Evolutionary conservation across 2,329 filamentous ascomycete species (phyloP).

Genomic region (Didymella keratinophila): DNA sequence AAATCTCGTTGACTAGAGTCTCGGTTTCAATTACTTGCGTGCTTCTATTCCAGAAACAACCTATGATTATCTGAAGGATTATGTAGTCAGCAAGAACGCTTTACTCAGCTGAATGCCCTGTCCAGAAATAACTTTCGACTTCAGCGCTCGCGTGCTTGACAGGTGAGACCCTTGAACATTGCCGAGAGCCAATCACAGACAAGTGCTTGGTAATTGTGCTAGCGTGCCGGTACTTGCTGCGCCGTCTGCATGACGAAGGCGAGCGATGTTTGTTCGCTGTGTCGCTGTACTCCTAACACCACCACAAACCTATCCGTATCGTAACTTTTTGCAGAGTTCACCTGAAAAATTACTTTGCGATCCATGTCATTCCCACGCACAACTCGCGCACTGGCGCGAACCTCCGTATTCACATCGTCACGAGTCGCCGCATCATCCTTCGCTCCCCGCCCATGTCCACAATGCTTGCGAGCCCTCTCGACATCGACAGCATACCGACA

Average conservation of each 20-base stretch:
- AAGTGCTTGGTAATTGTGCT: slow-evolving; percentile 29
- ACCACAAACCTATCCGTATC: slow-evolving; percentile 10
- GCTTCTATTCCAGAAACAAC: too few relatives aligned
- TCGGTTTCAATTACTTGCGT: too few relatives aligned
- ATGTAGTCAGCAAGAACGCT: not conserved
- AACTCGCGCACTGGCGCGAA: slow-evolving; percentile 35
- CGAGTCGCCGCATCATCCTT: slow-evolving; percentile 39
- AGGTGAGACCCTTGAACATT: slow-evolving; percentile 5
- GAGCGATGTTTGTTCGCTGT: slow-evolving; percentile 2
- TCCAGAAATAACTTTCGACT: not conserved
- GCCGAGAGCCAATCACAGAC: slow-evolving; percentile 25
- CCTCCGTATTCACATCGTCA: slow-evolving; percentile 31
- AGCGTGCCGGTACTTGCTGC: slow-evolving; percentile 28
- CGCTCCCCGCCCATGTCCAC: slow-evolving; percentile 48
- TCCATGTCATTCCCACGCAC: slow-evolving; percentile 45
- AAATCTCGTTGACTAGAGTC: too few relatives aligned
- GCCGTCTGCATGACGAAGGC: slow-evolving; percentile 36
- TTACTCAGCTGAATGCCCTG: not conserved
- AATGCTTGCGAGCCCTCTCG: slow-evolving; percentile 58
- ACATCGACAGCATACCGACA: slow-evolving; percentile 48
- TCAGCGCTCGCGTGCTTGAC: slow-evolving; percentile 7
- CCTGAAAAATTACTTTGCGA: slow-evolving; percentile 16
- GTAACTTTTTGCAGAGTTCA: slow-evolving; percentile 6
- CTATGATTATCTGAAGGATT: not conserved
- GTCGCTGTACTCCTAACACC: slow-evolving; percentile 6